Evolutionary conservation across 2,329 filamentous ascomycete species (phyloP).

Genomic region (Trichoderma hamatum): DNA sequence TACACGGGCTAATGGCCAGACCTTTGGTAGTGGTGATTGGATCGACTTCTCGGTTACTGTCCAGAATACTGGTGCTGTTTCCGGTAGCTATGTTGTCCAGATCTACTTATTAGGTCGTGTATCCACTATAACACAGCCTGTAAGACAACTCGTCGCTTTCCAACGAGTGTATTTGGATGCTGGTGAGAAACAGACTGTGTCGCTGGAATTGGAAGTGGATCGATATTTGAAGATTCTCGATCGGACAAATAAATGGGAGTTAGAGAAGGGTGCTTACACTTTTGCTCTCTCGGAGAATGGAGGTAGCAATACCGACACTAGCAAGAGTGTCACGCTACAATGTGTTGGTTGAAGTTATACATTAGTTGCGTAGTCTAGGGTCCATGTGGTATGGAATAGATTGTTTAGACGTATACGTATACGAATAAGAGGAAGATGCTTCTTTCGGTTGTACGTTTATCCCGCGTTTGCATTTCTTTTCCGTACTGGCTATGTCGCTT

Average conservation of each 20-base stretch:
- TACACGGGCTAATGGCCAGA: not conserved
- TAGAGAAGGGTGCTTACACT: conserved; percentile 23
- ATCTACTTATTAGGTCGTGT: conserved; percentile 23
- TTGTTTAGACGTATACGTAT: not conserved
- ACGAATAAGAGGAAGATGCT: not conserved
- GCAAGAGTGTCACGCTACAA: conserved; percentile 20
- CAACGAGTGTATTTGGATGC: conserved; percentile 25
- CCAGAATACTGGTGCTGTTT: conserved; percentile 18
- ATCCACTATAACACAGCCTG: conserved; percentile 17
- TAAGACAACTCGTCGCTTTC: conserved; percentile 25
- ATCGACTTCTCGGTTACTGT: conserved; percentile 8
- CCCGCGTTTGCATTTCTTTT: not conserved
- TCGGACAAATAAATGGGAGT: conserved; percentile 19
- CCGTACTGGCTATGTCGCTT: not conserved
- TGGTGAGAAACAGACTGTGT: conserved; percentile 8
- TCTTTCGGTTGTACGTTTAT: not conserved
- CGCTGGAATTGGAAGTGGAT: conserved; percentile 20
- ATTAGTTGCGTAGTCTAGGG: not conserved
- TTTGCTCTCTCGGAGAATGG: conserved; percentile 26
- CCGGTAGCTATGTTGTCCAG: conserved; percentile 24
- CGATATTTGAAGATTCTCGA: conserved; percentile 25
- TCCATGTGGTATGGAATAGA: not conserved
- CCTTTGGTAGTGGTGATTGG: conserved; percentile 20
- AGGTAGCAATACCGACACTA: conserved; percentile 10
- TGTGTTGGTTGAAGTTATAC: not conserved